Base-by-base conservation (phyloP, 1,284 basidiomycete genomes). In the Cryptococcus jaspeensis region DNA sequence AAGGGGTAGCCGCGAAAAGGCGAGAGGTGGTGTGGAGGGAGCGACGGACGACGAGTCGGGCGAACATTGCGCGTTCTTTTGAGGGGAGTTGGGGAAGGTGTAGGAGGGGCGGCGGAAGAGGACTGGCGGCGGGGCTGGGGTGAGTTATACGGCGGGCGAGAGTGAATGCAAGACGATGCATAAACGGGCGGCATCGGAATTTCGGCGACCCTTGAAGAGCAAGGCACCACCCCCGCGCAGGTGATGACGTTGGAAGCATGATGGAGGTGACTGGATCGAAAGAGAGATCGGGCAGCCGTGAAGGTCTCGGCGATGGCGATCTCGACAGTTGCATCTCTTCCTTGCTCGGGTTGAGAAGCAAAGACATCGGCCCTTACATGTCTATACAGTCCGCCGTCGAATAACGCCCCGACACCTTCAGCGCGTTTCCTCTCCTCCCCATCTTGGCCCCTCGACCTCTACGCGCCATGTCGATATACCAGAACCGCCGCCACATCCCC, bases 401-500 rank as follows among this genome's bases (percentile, higher is more conserved):
- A 7, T 13, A n/a, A 5, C 40, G 5, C 13, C 40, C 20, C 16
- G 40, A 4, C n/a, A n/a, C 16, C 49, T 15, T 25, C 37, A 18
- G 12, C 22, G 20, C n/a, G n/a, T n/a, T n/a, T n/a, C n/a, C n/a
- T 50, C 49, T 23, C 2, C 20, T 5, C 22, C 35, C 42, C 15
- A 57, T 57, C 41, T 49, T 47, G 20, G 45, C 56, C 11, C 47
- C 56, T 44, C 43, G 13, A 8, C 43, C 13, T 44, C 20, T 5
- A 46, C 36, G 16, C 36, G 9, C 36, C 40, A 42, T 42, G 53
- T 55, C 40, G 28, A 59, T 58, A 48, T 63, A 63, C 2, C 49
- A 60, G 16, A 59, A 58, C 16, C 53, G 70, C 35, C 59, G 72
- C 28, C 75, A 78, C 56, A 78, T 76, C 43, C 77, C 77, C 8